A percentile compares a stretch with the other conserved stretches of the same genome.
Conservation (phyloP, 2,329 filamentous ascomycete species). For the Neurospora sp. region DNA sequence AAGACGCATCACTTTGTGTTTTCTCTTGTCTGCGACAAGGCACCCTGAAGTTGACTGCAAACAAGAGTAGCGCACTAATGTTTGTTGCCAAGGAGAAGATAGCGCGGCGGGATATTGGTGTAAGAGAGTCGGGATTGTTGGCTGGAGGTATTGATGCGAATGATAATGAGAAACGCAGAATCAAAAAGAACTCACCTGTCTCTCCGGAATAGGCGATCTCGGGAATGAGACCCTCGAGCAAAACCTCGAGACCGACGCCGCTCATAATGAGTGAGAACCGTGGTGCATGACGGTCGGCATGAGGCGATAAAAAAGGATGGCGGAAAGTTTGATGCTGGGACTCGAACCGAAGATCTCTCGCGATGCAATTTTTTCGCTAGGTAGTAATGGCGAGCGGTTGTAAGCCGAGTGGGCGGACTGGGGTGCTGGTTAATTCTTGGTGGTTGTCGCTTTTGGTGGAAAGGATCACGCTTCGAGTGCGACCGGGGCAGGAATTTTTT, state of each 20-base stretch:
- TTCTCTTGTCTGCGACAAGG: neutral
- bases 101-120: neutral
- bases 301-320: neutral
- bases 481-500: neutral
- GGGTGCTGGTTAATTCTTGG: neutral
- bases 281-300: neutral
- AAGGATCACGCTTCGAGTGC: neutral
- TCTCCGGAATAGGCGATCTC: constrained; percentile 35
- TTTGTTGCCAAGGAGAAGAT: neutral
- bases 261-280: constrained; percentile 16
- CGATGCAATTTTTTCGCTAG: neutral
- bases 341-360: neutral
- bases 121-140: neutral
- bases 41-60: neutral
- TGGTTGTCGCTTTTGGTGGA: neutral
- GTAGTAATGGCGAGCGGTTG: neutral
- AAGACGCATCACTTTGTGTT: neutral
- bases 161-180: neutral
- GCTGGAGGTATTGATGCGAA: neutral
- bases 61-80: neutral
- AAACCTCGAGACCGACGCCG: constrained; percentile 29
- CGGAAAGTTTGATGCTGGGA: neutral
- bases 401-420: neutral
- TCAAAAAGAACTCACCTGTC: constrained; percentile 25
- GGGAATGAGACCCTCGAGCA: constrained; percentile 33